These are phyloP conservation scores for Vanderwaltozyma verrucispora DNA, from an alignment of 805 yeast species.

Conservation along the genomic window DNA sequence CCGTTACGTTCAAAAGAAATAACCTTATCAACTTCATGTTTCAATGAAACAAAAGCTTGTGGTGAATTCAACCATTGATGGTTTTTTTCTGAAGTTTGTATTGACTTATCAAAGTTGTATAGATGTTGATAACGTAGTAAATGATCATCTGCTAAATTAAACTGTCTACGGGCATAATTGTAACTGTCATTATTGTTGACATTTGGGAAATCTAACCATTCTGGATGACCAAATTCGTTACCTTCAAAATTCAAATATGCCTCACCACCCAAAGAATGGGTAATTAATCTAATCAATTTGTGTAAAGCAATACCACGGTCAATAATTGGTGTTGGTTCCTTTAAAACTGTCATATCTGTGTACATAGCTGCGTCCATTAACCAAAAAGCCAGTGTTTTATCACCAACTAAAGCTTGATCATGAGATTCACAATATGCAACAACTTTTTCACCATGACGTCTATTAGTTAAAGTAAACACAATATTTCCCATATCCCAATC, in stretches of 20 bases:
- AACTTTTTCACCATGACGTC: slow-evolving; percentile 81
- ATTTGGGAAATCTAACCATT: slow-evolving; percentile 97
- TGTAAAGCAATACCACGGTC: slow-evolving; percentile 89
- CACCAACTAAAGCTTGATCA: slow-evolving; percentile 97
- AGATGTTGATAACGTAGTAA: slow-evolving; percentile 69
- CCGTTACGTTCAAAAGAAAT: slow-evolving; percentile 84
- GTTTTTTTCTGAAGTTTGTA: slow-evolving; percentile 65
- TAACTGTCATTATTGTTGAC: slow-evolving; percentile 78
- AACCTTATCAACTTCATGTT: slow-evolving; percentile 82
- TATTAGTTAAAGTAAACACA: slow-evolving; percentile 71
- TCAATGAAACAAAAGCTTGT: slow-evolving; percentile 76
- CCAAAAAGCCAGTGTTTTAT: slow-evolving; percentile 95
- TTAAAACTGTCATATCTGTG: slow-evolving; percentile 77
- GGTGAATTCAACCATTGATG: slow-evolving; percentile 65
- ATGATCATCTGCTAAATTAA: slow-evolving; percentile 73
- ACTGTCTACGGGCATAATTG: slow-evolving; percentile 92
- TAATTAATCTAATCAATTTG: slow-evolving; percentile 78
- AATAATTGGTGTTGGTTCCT: slow-evolving; percentile 64
- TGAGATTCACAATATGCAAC: slow-evolving; percentile 91
- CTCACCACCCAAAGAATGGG: slow-evolving; percentile 93
- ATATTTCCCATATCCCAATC: slow-evolving; percentile 85
- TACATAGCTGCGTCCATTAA: slow-evolving; percentile 98
- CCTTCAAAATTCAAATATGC: slow-evolving; percentile 95
- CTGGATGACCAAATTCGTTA: slow-evolving; percentile 98
- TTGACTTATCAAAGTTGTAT: slow-evolving; percentile 72